Evolutionary conservation across 805 yeast genomes (phyloP).

Genomic region (Helenozyma rhizophorensis): DNA sequence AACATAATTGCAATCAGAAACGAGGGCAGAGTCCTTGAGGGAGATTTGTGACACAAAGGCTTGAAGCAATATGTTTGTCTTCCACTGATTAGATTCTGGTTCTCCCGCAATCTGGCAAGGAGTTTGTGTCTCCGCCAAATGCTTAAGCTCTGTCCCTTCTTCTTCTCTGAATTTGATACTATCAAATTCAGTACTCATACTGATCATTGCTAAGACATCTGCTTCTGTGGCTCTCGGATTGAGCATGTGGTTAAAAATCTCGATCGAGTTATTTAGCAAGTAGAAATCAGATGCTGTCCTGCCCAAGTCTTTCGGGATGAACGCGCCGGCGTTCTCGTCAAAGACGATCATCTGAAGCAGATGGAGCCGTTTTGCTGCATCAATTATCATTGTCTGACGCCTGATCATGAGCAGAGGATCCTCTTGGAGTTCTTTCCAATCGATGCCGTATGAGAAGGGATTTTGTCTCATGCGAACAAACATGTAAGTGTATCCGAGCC

Average conservation of each 20-base stretch:
- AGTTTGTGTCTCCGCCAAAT: conserved; percentile 52
- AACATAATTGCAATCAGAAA: conserved; percentile 85
- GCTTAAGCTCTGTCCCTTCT: conserved; percentile 69
- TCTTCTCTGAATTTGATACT: conserved; percentile 85
- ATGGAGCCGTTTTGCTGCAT: conserved; percentile 82
- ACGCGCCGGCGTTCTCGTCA: conserved; percentile 77
- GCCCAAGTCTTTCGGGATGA: conserved; percentile 85
- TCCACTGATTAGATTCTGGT: conserved; percentile 71
- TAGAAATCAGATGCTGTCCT: conserved; percentile 94
- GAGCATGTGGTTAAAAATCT: conserved; percentile 80
- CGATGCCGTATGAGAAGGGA: conserved; percentile 89
- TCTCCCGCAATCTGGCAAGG: conserved; percentile 84
- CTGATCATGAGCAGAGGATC: conserved; percentile 77
- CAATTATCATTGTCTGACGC: conserved; percentile 68
- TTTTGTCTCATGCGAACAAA: conserved; percentile 91
- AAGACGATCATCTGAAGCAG: conserved; percentile 87
- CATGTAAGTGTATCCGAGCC: conserved; percentile 98
- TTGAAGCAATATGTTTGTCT: conserved; percentile 83
- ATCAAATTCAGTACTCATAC: conserved; percentile 93
- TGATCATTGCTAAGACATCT: conserved; percentile 79
- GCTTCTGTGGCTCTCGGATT: conserved; percentile 88
- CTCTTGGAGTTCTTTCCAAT: conserved; percentile 75
- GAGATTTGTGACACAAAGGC: conserved; percentile 75
- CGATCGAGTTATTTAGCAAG: conserved; percentile 77
- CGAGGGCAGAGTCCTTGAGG: conserved; percentile 73